Base-by-base conservation (phyloP, 306 rosid species). In the Casuarina glauca region DNA sequence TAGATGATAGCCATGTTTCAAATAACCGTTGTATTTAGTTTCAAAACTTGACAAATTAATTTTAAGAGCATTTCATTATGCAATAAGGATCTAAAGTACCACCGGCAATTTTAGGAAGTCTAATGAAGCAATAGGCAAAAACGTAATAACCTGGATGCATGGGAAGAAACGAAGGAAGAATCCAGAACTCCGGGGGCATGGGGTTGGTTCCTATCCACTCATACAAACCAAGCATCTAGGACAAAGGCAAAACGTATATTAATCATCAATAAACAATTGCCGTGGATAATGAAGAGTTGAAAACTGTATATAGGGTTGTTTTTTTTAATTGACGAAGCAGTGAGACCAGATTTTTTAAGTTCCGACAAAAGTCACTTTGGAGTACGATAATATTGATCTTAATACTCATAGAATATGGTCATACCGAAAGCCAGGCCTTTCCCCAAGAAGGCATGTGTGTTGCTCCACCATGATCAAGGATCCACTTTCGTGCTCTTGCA, bases 171-270 rank as follows among this genome's bases (percentile, higher is more conserved):
- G 94, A 87, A 77, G 97, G 97, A 36, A 90, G 84, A 49, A 90
- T 83, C 96, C 96, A 93, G 78, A 90, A 93, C 45, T 90, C 97
- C 0, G 97, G 97, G 9, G 96, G 96, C 90, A 90, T 89, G 10
- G 97, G 97, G 35, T 90, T 90, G 84, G 81, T 66, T 85, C 93
- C 96, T 0, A 49, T 66, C 96, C 97, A 93, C 3, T 89, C 92
- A 79, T 80, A 89, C 49, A 93, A 43, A 11, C 97, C 97, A 57
- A 89, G 84, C 75, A 93, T 84, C 95, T 92, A 13, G 19, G 54
- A 10, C 4, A 44, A 57, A 57, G 63, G 38, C 9, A 57, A 9
- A 57, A 6, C 20, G 36, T 13, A 57, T 57, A 6, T 57, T 57
- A 19, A 2, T 5, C 19, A 55, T 19, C 62, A 8, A 1, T 3